Conservation (phyloP, 2,329 filamentous ascomycete genomes). For the Alternaria sp. region DNA sequence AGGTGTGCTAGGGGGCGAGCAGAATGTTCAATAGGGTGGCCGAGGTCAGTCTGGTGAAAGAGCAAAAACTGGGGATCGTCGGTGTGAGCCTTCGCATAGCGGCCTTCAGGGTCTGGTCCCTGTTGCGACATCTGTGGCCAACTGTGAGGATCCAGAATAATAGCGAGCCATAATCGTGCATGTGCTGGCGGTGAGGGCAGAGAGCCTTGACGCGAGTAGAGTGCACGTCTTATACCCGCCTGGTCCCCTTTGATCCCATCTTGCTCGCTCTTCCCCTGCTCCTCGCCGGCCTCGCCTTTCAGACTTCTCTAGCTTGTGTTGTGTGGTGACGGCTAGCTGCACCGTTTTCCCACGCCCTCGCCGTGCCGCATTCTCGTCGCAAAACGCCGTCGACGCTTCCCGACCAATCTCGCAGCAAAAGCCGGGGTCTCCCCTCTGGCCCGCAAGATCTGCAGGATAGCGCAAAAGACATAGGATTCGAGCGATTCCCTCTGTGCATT, state of each 20-base stretch:
- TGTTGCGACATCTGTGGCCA: conserved; percentile 9
- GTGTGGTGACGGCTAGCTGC: conserved; percentile 11
- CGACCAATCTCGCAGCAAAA: conserved; percentile 23
- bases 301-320: conserved; percentile 3
- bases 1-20: not conserved
- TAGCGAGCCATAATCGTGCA: conserved; percentile 10
- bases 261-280: not conserved
- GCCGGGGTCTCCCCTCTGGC: conserved; percentile 11
- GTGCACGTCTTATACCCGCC: conserved; percentile 1
- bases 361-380: conserved; percentile 13
- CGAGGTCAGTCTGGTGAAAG: conserved; percentile 6
- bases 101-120: conserved; percentile 15
- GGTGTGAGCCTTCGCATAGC: conserved; percentile 11
- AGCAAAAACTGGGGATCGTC: conserved; percentile 14
- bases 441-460: conserved; percentile 21
- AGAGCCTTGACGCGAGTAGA: not conserved
- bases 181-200: conserved; percentile 13
- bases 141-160: conserved; percentile 13
- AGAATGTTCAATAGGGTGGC: conserved; percentile 1
- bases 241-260: not conserved
- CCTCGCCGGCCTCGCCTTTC: not conserved
- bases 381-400: conserved; percentile 10
- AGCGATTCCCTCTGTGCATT: not conserved
- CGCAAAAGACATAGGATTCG: not conserved
- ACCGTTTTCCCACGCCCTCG: conserved; percentile 3